phyloP scores from a whole-genome alignment of 192 early-diverging fungal species.

The Coemansia sp. region DNA sequence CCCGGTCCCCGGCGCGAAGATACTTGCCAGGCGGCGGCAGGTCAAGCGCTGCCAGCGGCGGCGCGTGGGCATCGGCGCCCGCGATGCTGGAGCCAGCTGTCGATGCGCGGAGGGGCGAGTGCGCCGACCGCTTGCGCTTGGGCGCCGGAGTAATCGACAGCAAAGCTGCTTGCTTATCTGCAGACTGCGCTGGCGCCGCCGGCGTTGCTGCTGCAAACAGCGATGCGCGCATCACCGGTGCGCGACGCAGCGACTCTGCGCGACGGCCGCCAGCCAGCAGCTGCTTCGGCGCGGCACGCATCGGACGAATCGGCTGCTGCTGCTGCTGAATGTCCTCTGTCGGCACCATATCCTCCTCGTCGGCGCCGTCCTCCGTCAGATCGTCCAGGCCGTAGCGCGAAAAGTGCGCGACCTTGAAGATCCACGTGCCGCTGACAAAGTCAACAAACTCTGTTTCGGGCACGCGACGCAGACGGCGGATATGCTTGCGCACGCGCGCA shows the following conservation, averaged over 20 bases:
- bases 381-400: constrained; percentile 78
- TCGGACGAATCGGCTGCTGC: constrained; percentile 34
- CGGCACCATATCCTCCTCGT: constrained; percentile 24
- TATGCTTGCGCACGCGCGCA: constrained; percentile 66
- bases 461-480: constrained; percentile 69
- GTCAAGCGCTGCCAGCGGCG: constrained; percentile 25
- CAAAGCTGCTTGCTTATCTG: neutral
- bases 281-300: constrained; percentile 23
- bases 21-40: constrained; percentile 47
- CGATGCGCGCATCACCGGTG: constrained; percentile 47
- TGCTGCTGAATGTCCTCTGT: neutral
- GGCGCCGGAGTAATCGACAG: neutral
- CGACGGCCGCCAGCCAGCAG: constrained; percentile 24
- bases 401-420: constrained; percentile 88
- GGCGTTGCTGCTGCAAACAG: constrained; percentile 33
- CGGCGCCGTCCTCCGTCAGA: constrained; percentile 64
- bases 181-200: neutral
- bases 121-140: constrained; percentile 1
- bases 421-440: constrained; percentile 82
- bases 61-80: neutral
- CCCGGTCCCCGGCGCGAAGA: constrained; percentile 30
- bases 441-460: constrained; percentile 78
- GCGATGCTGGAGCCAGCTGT: neutral
- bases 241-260: constrained; percentile 39
- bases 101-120: neutral